Base-by-base conservation (phyloP, 768 basidiomycete species). In the Leccinum uliginosum region DNA sequence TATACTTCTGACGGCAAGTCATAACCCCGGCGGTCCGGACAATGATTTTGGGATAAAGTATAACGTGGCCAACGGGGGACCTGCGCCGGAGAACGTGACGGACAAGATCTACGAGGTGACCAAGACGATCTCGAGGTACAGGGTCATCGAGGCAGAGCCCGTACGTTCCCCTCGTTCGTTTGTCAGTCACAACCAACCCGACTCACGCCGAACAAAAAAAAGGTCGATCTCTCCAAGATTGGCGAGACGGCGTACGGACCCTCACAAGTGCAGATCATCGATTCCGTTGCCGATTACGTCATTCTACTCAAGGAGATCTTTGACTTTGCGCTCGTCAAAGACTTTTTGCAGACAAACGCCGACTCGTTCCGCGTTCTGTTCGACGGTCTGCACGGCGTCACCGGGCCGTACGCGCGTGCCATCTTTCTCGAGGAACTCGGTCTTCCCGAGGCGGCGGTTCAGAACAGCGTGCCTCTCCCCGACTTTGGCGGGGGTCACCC, bases 21-120 rank as follows among this genome's bases (percentile, higher is more conserved):
- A 99, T 80, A 99, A 99, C 74, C 95, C 97, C 17, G 97, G 97
- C 54, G 97, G 97, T 23, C 97, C 97, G n/a, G 83, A 93, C 69
- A 89, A 91, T 66, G 97, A 99, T 74, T 99, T 98, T 71, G 97
- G 97, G 49, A 98, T 99, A 83, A 98, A 99, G 76, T 99, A 97
- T 80, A 99, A 99, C 74, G 89, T 93, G 49, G 87, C 88, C 38
- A 99, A 99, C 65, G 97, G 97, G 59, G 97, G 97, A 3, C 96
- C 97, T 19, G 97, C 97, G 21, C 94, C 97, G 0, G 97, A 99
- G 76, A 85, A 79, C 67, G 87, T 99, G 57, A 99, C 97, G n/a
- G 81, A 99, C 76, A 87, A 86, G 76, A 98, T 99, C 61, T 96
- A 81, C 71, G 93, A 91, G 69, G 86, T 84, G 74, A 93, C 93